Conservation (phyloP, 352 stramenopile genomes). For the Phytopythium aichiense region DNA sequence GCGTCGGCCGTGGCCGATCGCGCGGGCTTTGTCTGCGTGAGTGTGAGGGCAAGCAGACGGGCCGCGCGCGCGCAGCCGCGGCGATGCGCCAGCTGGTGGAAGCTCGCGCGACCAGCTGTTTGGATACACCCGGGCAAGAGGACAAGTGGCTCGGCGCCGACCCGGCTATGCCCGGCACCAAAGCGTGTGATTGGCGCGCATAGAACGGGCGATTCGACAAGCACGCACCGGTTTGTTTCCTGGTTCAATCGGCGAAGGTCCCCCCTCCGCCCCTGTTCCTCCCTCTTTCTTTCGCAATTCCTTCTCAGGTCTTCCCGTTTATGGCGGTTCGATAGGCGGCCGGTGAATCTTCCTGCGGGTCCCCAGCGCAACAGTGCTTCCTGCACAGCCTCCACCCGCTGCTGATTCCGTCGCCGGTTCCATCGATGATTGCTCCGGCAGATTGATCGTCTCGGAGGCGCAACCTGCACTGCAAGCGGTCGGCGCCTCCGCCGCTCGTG, state of each 20-base stretch:
- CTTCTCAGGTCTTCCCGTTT: not conserved
- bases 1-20: constrained; percentile 1
- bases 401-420: too few relatives aligned
- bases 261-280: not conserved
- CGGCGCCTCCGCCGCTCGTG: not conserved
- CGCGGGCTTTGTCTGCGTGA: not conserved
- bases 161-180: constrained; percentile 1
- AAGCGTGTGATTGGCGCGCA: not conserved
- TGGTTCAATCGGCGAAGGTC: not conserved
- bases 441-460: not conserved
- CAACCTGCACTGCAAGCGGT: too few relatives aligned
- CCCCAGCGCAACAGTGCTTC: not conserved
- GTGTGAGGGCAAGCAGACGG: not conserved
- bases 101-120: constrained; percentile 5
- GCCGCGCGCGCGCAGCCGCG: not conserved
- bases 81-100: constrained; percentile 5
- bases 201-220: not conserved
- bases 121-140: constrained; percentile 5
- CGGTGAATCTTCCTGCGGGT: not conserved
- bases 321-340: not conserved
- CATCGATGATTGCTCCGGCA: not conserved
- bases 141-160: not conserved
- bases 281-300: not conserved
- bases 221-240: constrained; percentile 1
- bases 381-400: not conserved